These are phyloP conservation scores for Physcomitrium patens DNA, from an alignment of 225 moss, liverwort and hornwort genomes.

Conservation along the genomic window DNA sequence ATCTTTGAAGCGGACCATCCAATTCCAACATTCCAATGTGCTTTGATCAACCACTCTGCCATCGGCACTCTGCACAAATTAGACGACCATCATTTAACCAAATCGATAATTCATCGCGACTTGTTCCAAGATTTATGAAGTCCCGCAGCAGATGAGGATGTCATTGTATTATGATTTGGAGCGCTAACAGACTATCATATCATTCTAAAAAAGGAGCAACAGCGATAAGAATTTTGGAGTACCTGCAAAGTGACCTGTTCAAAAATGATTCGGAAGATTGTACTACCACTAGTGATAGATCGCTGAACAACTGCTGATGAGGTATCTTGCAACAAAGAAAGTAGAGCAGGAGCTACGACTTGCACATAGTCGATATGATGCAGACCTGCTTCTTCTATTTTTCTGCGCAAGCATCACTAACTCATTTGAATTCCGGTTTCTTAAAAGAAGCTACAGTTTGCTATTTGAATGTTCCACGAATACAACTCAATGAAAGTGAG, in stretches of 20 bases:
- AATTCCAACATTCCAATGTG: conserved; percentile 74
- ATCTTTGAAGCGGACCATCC: conserved; percentile 83
- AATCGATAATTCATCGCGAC: no score
- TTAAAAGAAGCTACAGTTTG: conserved; percentile 1
- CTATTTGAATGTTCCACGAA: not conserved
- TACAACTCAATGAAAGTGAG: no score
- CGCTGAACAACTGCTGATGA: conserved; percentile 76
- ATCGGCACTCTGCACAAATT: conserved; percentile 61
- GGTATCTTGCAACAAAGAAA: conserved; percentile 71
- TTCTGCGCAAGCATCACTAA: conserved; percentile 52
- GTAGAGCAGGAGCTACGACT: conserved; percentile 65
- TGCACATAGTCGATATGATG: conserved; percentile 63
- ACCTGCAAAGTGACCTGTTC: conserved; percentile 80
- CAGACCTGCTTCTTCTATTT: conserved; percentile 74
- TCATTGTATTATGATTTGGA: not conserved
- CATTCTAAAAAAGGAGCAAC: not conserved
- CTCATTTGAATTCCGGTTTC: conserved; percentile 23
- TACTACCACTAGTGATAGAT: conserved; percentile 75
- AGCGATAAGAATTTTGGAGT: conserved; percentile 6
- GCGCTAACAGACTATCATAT: no score
- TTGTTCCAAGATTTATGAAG: conserved; percentile 1
- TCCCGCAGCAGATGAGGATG: not conserved
- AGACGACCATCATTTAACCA: not conserved
- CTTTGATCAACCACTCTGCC: conserved; percentile 60
- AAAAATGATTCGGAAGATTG: conserved; percentile 70